Percentiles rank a stretch among this genome's conserved stretches.
These are phyloP conservation scores for Daldinia sp. DNA, from an alignment of 2,329 filamentous ascomycete genomes.

Conservation along the genomic window DNA sequence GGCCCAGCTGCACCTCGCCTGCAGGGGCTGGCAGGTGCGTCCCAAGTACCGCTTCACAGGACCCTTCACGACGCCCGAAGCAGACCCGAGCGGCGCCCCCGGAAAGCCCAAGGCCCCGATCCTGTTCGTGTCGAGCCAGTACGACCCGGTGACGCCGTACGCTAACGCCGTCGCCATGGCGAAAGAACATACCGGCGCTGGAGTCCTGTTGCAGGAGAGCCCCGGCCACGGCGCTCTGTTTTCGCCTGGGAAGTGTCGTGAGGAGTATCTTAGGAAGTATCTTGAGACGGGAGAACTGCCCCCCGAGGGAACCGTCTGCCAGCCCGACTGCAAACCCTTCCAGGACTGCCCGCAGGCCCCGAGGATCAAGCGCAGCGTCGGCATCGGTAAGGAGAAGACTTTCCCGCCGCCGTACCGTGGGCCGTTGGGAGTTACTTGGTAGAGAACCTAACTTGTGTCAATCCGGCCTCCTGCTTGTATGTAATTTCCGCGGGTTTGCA, in stretches of 20 bases:
- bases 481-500: not conserved
- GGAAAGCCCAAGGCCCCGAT: conserved; percentile 57
- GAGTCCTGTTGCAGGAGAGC: conserved; percentile 39
- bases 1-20: conserved; percentile 55
- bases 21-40: conserved; percentile 55
- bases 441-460: not conserved
- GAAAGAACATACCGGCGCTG: conserved; percentile 32
- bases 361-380: not conserved
- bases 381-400: not conserved
- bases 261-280: conserved; percentile 19
- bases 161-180: conserved; percentile 51
- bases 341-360: conserved; percentile 36
- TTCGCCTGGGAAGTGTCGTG: conserved; percentile 33
- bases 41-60: conserved; percentile 58
- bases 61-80: conserved; percentile 39
- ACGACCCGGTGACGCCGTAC: conserved; percentile 62
- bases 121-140: conserved; percentile 58
- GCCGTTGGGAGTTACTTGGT: conserved; percentile 5
- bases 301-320: conserved; percentile 28
- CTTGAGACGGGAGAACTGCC: conserved; percentile 35
- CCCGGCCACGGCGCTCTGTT: conserved; percentile 40
- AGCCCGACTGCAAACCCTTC: conserved; percentile 41
- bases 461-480: not conserved
- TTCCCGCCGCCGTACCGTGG: not conserved
- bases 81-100: conserved; percentile 34